phyloP scores from a whole-genome alignment of 495 filamentous ascomycete species.

The Filosporella fistucella region DNA sequence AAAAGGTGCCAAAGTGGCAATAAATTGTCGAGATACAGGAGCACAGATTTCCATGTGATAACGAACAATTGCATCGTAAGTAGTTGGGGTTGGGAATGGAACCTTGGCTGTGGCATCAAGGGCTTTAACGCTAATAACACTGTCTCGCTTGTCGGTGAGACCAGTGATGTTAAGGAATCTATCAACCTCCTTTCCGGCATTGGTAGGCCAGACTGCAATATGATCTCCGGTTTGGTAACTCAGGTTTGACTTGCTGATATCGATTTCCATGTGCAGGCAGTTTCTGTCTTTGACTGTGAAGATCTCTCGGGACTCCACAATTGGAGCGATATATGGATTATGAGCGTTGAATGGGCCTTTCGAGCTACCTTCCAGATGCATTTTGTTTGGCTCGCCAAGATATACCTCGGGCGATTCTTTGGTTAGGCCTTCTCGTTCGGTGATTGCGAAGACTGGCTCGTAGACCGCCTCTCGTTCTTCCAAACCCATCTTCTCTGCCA shows the following conservation, averaged over 20 bases:
- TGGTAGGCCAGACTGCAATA: slow-evolving; percentile 96
- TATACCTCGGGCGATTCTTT: slow-evolving; percentile 84
- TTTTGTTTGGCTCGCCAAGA: slow-evolving; percentile 93
- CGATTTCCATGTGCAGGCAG: slow-evolving; percentile 96
- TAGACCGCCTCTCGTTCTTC: slow-evolving; percentile 96
- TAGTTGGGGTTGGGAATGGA: slow-evolving; percentile 95
- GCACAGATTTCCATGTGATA: slow-evolving; percentile 98
- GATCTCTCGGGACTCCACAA: slow-evolving; percentile 81
- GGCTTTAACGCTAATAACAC: slow-evolving; percentile 84
- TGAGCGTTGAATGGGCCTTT: slow-evolving; percentile 94
- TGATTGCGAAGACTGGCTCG: slow-evolving; percentile 84
- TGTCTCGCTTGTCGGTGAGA: slow-evolving; percentile 69
- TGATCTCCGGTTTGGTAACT: slow-evolving; percentile 96
- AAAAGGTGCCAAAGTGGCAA: slow-evolving; percentile 82
- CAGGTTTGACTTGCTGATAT: slow-evolving; percentile 79
- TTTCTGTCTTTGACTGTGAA: slow-evolving; percentile 92
- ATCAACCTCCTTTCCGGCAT: slow-evolving; percentile 88
- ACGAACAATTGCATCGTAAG: slow-evolving; percentile 87
- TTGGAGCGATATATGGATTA: slow-evolving; percentile 96
- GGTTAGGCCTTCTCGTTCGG: slow-evolving; percentile 68
- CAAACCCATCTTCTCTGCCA: slow-evolving; percentile 75
- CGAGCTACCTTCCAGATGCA: slow-evolving; percentile 78
- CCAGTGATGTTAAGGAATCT: slow-evolving; percentile 79
- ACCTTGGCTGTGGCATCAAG: slow-evolving; percentile 96
- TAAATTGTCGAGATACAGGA: slow-evolving; percentile 92